These are phyloP conservation scores for Gastrodia elata DNA, from an alignment of 106 monocot species.

Conservation along the genomic window DNA sequence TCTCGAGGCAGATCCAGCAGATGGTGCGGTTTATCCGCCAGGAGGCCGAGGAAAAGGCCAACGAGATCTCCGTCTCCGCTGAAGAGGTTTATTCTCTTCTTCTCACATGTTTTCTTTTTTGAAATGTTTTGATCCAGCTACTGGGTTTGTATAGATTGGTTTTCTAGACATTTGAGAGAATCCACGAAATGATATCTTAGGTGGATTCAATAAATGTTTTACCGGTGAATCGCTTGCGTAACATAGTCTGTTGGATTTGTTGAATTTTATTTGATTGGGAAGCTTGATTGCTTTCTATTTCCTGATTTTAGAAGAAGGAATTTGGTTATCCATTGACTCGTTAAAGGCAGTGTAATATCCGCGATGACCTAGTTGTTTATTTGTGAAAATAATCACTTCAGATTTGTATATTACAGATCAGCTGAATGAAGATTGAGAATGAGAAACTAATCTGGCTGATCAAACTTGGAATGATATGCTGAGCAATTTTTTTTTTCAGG, in stretches of 20 bases:
- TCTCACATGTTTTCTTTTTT: not conserved
- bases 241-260: not conserved
- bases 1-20: constrained; percentile 78
- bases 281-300: not conserved
- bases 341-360: not conserved
- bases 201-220: not conserved
- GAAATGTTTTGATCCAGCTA: not conserved
- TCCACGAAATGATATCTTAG: not conserved
- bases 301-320: not conserved
- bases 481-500: constrained; percentile 28
- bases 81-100: constrained; percentile 38
- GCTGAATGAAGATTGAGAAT: not conserved
- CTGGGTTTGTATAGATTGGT: not conserved
- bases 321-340: not conserved
- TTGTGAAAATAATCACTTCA: not conserved
- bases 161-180: not conserved
- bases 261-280: not conserved
- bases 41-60: constrained; percentile 89
- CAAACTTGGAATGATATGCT: not conserved
- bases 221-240: not conserved
- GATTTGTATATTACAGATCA: not conserved
- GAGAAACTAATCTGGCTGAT: not conserved
- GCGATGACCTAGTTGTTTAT: not conserved
- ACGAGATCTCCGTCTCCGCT: constrained; percentile 71
- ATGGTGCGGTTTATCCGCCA: constrained; percentile 86